Conservation (phyloP, 805 yeast genomes). For the Hanseniaspora osmophila region DNA sequence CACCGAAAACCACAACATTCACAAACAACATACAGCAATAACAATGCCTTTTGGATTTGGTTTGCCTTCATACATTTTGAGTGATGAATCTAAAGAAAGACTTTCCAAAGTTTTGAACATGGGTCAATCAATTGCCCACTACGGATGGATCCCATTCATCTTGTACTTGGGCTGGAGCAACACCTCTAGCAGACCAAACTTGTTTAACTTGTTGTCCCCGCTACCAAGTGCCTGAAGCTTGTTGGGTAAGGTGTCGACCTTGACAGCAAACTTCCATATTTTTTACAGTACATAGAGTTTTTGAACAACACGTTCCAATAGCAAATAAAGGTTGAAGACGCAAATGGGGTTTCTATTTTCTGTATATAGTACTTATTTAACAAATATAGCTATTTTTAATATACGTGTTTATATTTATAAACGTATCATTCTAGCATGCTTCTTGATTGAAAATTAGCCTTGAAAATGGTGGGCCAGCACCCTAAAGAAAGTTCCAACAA, state of each 20-base stretch:
- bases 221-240: slow-evolving; percentile 22
- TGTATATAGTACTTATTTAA: background rate
- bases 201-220: slow-evolving; percentile 34
- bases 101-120: slow-evolving; percentile 67
- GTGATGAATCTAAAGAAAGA: slow-evolving; percentile 55
- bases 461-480: too few relatives aligned
- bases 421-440: too few relatives aligned
- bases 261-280: too few relatives aligned
- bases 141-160: slow-evolving; percentile 93
- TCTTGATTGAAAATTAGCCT: too few relatives aligned
- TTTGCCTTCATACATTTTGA: slow-evolving; percentile 23
- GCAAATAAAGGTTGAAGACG: too few relatives aligned
- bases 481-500: too few relatives aligned
- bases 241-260: background rate
- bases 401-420: background rate
- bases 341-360: background rate
- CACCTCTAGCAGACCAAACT: slow-evolving; percentile 70
- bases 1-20: background rate
- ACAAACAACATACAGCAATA: background rate
- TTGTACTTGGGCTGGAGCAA: slow-evolving; percentile 80
- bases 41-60: slow-evolving; percentile 14
- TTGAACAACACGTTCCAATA: too few relatives aligned
- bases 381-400: background rate
- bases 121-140: slow-evolving; percentile 80
- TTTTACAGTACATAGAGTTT: too few relatives aligned